Percentiles rank a stretch among this genome's conserved stretches.
phyloP scores from a whole-genome alignment of 179 eudicot species.

The Dionaea muscipula region DNA sequence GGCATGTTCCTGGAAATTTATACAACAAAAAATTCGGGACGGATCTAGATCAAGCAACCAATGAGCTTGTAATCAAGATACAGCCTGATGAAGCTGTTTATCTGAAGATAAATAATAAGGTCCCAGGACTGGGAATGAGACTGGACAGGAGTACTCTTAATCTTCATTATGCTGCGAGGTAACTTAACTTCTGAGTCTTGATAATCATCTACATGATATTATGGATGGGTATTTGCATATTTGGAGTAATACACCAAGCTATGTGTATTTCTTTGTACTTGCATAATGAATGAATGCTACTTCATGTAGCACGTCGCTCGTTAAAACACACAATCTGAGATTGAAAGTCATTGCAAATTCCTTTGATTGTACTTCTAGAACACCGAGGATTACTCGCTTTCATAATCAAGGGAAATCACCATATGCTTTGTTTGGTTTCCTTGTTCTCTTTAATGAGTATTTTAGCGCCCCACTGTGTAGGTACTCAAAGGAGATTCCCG shows the following conservation, averaged over 20 bases:
- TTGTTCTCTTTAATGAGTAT: neutral
- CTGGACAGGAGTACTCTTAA: constrained; percentile 86
- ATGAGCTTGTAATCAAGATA: constrained; percentile 91
- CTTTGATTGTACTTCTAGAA: too few relatives aligned
- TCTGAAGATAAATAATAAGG: constrained; percentile 85
- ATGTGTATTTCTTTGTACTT: too few relatives aligned
- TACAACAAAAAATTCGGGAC: constrained; percentile 64
- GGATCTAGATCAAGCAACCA: constrained; percentile 76
- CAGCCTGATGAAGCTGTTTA: constrained; percentile 95
- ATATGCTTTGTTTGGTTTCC: neutral
- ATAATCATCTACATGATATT: too few relatives aligned
- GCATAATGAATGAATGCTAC: too few relatives aligned
- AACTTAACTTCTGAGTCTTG: neutral
- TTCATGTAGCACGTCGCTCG: too few relatives aligned
- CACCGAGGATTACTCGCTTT: too few relatives aligned
- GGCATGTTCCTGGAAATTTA: constrained; percentile 87
- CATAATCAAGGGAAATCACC: too few relatives aligned
- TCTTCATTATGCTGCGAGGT: constrained; percentile 92
- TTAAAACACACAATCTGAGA: too few relatives aligned
- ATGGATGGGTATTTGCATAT: too few relatives aligned
- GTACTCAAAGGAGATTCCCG: constrained; percentile 87
- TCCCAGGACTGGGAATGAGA: constrained; percentile 91
- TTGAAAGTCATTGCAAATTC: too few relatives aligned
- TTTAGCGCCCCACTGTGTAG: constrained; percentile 21
- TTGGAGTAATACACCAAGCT: too few relatives aligned